Evolutionary conservation across 306 rosid species (phyloP).

Genomic region (Pyrus communis): DNA sequence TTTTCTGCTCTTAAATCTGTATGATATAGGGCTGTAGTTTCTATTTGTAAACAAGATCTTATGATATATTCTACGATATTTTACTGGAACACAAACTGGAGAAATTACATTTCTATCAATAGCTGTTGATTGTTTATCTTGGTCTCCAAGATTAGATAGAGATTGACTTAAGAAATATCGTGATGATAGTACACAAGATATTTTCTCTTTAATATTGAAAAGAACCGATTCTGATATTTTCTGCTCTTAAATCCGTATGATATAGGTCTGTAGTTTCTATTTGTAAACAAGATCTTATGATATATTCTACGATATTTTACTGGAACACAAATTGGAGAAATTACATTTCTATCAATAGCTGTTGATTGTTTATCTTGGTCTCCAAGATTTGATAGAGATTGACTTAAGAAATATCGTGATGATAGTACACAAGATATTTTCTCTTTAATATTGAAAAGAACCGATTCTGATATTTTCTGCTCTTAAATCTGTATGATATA

Average conservation of each 20-base stretch:
- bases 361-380: neutral
- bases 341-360: neutral
- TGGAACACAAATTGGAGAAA: neutral
- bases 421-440: neutral
- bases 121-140: neutral
- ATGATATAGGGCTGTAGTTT: neutral
- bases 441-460: neutral
- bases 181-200: neutral
- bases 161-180: neutral
- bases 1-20: conserved; percentile 1
- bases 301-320: no score
- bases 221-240: conserved; percentile 1
- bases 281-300: neutral
- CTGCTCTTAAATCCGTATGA: neutral
- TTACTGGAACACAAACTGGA: neutral
- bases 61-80: no score
- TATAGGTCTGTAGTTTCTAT: neutral
- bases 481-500: neutral
- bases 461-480: neutral
- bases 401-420: neutral
- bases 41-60: neutral
- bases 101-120: neutral
- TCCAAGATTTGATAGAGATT: neutral
- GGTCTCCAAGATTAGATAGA: neutral
- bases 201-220: conserved; percentile 6